Evolutionary conservation across 768 basidiomycete species (phyloP), one percentile per base, ranked within the genome.

Genomic region (Nevesoporus exiguus): DNA sequence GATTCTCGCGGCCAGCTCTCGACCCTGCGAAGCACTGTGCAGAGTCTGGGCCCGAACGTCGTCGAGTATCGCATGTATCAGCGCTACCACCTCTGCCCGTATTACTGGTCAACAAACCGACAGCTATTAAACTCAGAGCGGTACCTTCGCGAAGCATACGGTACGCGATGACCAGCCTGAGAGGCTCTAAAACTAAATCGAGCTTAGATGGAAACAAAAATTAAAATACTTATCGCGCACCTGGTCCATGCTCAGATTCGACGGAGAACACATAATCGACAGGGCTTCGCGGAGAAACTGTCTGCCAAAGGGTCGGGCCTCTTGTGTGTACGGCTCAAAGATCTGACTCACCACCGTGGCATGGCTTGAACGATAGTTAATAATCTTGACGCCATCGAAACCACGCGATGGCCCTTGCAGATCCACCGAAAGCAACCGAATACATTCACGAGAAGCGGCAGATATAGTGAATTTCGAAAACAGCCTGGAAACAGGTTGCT

Each of bases 381-480:
- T 64, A 31, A 90, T 81, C 46, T 73, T 78, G 31, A 89, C 70
- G 7, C 77, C 77, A 5, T 81, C 75, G 13, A 76, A 65, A 33
- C 71, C 77, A 24, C 66, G 72, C 11, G 72, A 63, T 29, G 77
- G 77, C 6, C 72, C 67, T 56, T 79, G 77, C 21, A 93, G 71
- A 15, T 73, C 73, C 0, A 83, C 85, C 8, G 80, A 80, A 22
- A 76, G 76, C 48, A 96, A 80, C 34, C 91, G 86, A n/a, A 97
- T 79, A 59, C 85, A 80, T 60, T 93, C 87, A 56, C 83, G 79
- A 21, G 83, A 85, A 42, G 88, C 86, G 0, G 91, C 83, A 3
- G 93, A 92, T 46, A 97, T 80, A 0, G 90, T 93, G 66, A 96
- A 98, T 66, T 88, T 89, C 4, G 92, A 95, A 60, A 98, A 84